phyloP scores from a whole-genome alignment of 129 eudicot genomes.

The Lonicera japonica region DNA sequence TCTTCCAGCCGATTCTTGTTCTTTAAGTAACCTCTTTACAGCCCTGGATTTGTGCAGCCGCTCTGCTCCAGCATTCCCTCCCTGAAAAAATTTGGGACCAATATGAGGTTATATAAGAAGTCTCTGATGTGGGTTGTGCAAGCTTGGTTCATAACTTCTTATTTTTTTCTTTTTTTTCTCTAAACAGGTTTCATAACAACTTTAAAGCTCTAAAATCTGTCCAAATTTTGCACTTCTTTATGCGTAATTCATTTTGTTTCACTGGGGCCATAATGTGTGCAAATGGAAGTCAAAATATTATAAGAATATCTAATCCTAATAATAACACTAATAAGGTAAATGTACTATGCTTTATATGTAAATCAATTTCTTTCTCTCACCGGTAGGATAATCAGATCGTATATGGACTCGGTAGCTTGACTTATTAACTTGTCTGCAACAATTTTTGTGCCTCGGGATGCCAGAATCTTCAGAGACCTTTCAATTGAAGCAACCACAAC shows the following conservation, averaged over 20 bases:
- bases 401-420: constrained; percentile 37
- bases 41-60: constrained; percentile 62
- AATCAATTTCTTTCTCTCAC: constrained; percentile 31
- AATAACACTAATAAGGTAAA: not conserved
- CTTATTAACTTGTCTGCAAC: constrained; percentile 63
- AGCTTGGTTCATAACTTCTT: too few relatives aligned
- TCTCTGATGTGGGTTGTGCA: too few relatives aligned
- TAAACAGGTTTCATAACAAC: too few relatives aligned
- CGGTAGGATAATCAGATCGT: constrained; percentile 80
- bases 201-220: too few relatives aligned
- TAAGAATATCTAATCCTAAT: not conserved
- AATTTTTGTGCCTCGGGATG: constrained; percentile 56
- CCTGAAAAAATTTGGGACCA: constrained; percentile 35
- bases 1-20: constrained; percentile 61
- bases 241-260: not conserved
- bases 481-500: constrained; percentile 74
- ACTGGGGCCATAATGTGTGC: not conserved
- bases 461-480: constrained; percentile 43
- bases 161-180: too few relatives aligned
- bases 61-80: constrained; percentile 53
- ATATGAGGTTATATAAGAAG: not conserved
- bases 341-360: not conserved
- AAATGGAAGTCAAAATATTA: not conserved
- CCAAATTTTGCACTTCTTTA: too few relatives aligned
- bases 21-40: constrained; percentile 86